Conservation (phyloP, 2,329 filamentous ascomycete genomes). For the Hortaea werneckii region DNA sequence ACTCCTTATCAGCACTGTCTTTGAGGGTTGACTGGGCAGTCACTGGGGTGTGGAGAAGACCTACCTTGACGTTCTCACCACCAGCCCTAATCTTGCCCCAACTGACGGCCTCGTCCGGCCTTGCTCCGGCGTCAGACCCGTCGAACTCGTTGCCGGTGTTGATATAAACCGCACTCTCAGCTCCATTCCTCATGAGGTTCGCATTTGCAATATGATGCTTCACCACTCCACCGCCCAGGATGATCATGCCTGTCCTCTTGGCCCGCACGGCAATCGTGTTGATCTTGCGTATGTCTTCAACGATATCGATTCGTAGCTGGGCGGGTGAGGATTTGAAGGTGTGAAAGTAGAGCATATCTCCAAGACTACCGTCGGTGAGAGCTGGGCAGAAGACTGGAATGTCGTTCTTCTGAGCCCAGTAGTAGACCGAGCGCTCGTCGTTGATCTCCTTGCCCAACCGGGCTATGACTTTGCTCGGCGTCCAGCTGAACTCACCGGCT, state of each 20-base stretch:
- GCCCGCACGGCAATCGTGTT: slow-evolving; percentile 86
- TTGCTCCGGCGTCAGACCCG: slow-evolving; percentile 86
- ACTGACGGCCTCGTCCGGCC: slow-evolving; percentile 92
- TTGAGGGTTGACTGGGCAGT: not conserved
- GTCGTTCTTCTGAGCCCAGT: slow-evolving; percentile 95
- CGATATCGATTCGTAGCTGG: slow-evolving; percentile 78
- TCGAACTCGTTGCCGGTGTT: slow-evolving; percentile 98
- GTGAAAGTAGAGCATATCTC: slow-evolving; percentile 98
- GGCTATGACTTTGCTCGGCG: slow-evolving; percentile 82
- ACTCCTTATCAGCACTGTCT: not conserved
- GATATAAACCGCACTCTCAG: slow-evolving; percentile 93
- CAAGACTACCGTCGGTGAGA: slow-evolving; percentile 85
- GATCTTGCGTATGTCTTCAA: slow-evolving; percentile 84
- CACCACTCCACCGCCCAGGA: slow-evolving; percentile 85
- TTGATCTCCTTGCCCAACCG: slow-evolving; percentile 90
- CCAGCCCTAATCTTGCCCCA: slow-evolving; percentile 97
- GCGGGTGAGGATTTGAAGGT: slow-evolving; percentile 79
- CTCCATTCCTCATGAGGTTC: slow-evolving; percentile 93
- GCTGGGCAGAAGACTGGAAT: slow-evolving; percentile 97
- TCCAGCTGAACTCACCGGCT: slow-evolving; percentile 63
- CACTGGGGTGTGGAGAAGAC: slow-evolving; percentile 10
- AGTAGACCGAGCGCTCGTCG: slow-evolving; percentile 81
- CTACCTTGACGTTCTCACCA: slow-evolving; percentile 80
- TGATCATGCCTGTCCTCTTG: slow-evolving; percentile 85
- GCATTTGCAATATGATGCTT: slow-evolving; percentile 99